Percentiles rank a stretch among this genome's conserved stretches.
These are phyloP conservation scores for Pythium aristosporum DNA, from an alignment of 352 stramenopile genomes.

Conservation along the genomic window DNA sequence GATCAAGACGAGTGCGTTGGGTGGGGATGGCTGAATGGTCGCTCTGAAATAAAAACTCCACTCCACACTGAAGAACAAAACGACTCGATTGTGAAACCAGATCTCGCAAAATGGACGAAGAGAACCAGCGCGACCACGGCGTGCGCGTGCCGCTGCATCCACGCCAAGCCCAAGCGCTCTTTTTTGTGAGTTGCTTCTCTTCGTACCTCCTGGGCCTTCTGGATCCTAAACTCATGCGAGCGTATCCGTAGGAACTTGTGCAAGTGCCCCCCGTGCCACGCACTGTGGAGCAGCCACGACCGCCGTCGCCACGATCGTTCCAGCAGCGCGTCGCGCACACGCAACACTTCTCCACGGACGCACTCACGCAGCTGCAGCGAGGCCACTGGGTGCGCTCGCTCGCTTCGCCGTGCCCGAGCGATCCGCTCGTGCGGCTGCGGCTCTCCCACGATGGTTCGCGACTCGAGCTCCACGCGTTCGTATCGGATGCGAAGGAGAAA, in stretches of 20 bases:
- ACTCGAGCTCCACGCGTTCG: constrained; percentile 14
- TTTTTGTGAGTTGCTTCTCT: constrained; percentile 13
- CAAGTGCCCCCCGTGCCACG: neutral
- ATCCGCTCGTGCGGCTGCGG: constrained; percentile 11
- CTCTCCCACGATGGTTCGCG: constrained; percentile 13
- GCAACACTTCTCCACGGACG: constrained; percentile 12
- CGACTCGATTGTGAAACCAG: too few relatives aligned
- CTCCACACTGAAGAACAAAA: too few relatives aligned
- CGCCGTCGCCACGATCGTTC: constrained; percentile 3
- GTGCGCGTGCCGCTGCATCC: constrained; percentile 24
- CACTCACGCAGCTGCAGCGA: constrained; percentile 16
- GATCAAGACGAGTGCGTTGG: neutral
- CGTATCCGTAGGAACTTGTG: neutral
- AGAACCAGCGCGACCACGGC: constrained; percentile 9
- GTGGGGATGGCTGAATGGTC: neutral
- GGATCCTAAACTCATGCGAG: neutral
- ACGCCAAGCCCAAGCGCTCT: constrained; percentile 27
- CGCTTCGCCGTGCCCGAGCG: neutral
- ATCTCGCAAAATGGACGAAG: constrained; percentile 1
- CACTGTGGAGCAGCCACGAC: neutral
- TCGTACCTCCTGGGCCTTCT: neutral
- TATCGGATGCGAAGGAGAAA: neutral
- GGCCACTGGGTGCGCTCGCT: constrained; percentile 17
- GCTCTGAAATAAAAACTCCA: neutral
- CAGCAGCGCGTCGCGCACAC: constrained; percentile 13